Base-by-base conservation (phyloP, 164 flowering plant genomes). In the Sedum album region DNA sequence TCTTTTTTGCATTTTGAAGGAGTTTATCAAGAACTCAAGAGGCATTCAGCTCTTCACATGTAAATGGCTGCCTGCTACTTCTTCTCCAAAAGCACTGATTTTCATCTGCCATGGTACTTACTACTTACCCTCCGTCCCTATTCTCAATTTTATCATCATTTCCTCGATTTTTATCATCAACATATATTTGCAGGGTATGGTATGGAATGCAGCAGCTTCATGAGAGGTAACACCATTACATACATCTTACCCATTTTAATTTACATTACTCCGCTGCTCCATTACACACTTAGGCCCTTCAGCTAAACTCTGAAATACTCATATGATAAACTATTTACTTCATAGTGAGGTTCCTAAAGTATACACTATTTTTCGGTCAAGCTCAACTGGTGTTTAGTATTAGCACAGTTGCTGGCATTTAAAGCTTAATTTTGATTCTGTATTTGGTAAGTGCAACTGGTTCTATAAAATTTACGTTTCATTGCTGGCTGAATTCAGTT, bases 171-270 rank as follows among this genome's bases (percentile, higher is more conserved):
- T 79, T 79, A 67, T 72, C 79, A 76, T 66, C 2, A 38, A 8
- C 11, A 41, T 41, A 2, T 11, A 8, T 13, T 80, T 82, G 83
- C 90, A 93, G 98, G 98, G 17, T 93, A 93, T 81, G 98, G 97
- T 68, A 90, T 90, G 96, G 98, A 93, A 71, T 93, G 98, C 89
- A 85, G 98, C 70, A 75, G 78, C 25, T 90, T 73, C 88, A 93
- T 93, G 98, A 90, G 72, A 86, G 97, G 97, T 93, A 87, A 7
- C 2, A 35, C n/a, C n/a, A n/a, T n/a, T n/a, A n/a, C n/a, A n/a
- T n/a, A n/a, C n/a, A n/a, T n/a, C n/a, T n/a, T n/a, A n/a, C n/a
- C n/a, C n/a, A n/a, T n/a, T n/a, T n/a, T n/a, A n/a, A n/a, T n/a
- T 10, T 38, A 0, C 10, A 38, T 38, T 1, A 10, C 41, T 6